A percentile compares a stretch with the other conserved stretches of the same genome.
phyloP scores from a whole-genome alignment of 1,139 yeast species.

The Meyerozyma sp. region DNA sequence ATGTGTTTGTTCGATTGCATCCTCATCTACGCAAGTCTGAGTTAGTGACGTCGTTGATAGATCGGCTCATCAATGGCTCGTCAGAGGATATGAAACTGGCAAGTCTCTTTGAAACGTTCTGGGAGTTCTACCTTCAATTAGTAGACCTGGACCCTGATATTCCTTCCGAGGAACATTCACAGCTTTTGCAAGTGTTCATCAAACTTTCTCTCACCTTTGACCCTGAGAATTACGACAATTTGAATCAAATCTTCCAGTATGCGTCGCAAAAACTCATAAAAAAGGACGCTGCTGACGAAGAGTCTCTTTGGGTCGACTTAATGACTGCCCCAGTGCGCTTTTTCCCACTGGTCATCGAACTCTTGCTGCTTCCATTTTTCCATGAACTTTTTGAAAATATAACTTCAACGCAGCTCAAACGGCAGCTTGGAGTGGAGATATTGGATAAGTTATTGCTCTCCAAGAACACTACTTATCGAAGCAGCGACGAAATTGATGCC shows the following conservation, averaged over 20 bases:
- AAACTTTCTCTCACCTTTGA: conserved; percentile 64
- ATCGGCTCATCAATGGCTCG: conserved; percentile 47
- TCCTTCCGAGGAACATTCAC: conserved; percentile 58
- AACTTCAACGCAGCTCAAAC: conserved; percentile 27
- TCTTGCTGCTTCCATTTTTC: conserved; percentile 32
- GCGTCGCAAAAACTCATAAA: conserved; percentile 45
- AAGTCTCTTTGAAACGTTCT: conserved; percentile 33
- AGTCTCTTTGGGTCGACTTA: conserved; percentile 47
- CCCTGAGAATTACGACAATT: conserved; percentile 53
- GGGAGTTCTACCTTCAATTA: conserved; percentile 56
- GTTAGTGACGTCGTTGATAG: conserved; percentile 64
- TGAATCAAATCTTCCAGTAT: conserved; percentile 57
- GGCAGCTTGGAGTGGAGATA: conserved; percentile 37
- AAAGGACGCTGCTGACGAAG: conserved; percentile 21
- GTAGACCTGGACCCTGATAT: conserved; percentile 57
- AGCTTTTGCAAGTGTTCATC: conserved; percentile 60
- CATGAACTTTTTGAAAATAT: conserved; percentile 36
- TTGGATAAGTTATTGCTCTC: conserved; percentile 29
- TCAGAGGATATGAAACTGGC: conserved; percentile 3
- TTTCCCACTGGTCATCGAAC: conserved; percentile 25
- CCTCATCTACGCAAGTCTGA: conserved; percentile 66
- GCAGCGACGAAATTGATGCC: conserved; percentile 35
- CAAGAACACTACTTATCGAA: conserved; percentile 15
- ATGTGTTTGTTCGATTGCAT: conserved; percentile 58
- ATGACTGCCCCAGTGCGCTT: conserved; percentile 54